Evolutionary conservation across 495 filamentous ascomycete species (phyloP), one percentile per base, ranked within the genome.

Genomic region (Tuber melanosporum): DNA sequence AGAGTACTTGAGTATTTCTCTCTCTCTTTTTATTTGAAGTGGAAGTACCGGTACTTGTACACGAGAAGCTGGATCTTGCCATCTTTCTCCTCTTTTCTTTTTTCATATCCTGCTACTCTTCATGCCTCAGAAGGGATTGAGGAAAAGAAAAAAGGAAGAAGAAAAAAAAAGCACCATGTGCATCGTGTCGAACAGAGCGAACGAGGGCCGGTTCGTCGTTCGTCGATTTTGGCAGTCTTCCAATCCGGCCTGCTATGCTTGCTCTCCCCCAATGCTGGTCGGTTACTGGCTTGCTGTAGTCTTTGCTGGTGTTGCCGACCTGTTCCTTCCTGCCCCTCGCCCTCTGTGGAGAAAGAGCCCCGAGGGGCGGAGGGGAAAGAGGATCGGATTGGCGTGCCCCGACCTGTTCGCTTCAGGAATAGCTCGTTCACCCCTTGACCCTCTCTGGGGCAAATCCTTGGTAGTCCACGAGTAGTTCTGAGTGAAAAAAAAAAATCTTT

Each of bases 191-290:
- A 66, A 17, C 57, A 66, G 26, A 36, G n/a, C 10, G 26, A 71
- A 74, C 77, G 71, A 79, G 77, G 73, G 76, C 57, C 57, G 75
- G 76, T 73, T 80, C 46, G 78, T 76, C 78, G 78, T 77, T 80
- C 73, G 71, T 80, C 52, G 74, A 76, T 71, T 80, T 74, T 76
- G 52, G 47, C 70, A 71, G 74, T 71, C 77, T 80, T 80, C 76
- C 73, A 80, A 80, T 80, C 78, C 78, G 78, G 78, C 78, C 78
- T 80, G 71, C 72, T 79, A 73, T 78, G 47, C 74, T 71, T 78
- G 75, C 7, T 62, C 26, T 32, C 57, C 4, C 52, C 57, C 12
- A 66, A 66, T 36, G 57, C 77, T 76, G 77, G 71, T 73, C 74
- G 77, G 57, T 66, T 66, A 66, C 57, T 66, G 57, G 57, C 26